Base-by-base conservation (phyloP, 257 asterid species). In the Scutellaria barbata region DNA sequence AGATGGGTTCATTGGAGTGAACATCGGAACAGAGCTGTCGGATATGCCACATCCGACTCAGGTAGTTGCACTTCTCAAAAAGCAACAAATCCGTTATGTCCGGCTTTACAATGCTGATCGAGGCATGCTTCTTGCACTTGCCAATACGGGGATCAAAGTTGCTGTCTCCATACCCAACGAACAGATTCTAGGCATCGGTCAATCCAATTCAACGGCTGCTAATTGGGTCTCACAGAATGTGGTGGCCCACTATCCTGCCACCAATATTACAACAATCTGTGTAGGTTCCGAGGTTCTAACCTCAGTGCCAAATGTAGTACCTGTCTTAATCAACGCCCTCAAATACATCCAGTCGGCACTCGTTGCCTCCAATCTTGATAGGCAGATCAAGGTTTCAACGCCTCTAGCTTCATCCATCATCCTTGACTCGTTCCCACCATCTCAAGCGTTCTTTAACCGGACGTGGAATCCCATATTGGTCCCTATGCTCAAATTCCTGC, bases 1-100 rank as follows among this genome's bases (percentile, higher is more conserved):
- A 90, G 97, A 83, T 60, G 86, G 84, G 8, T 88, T 85, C 50
- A 71, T 90, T 17, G 97, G 97, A 10, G 96, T 88, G 63, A 88
- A 90, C 81, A 88, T 90, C 12, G 96, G 96, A 16, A 86, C 96
- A 2, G 83, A 81, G 10, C 92, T 90, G 53, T 86, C 96, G 0
- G 96, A 90, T 75, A 86, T 87, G 92, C 97, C 96, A 54, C 94
- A 90, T 60, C 96, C 97, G 13, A 90, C 97, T 58, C 97, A 90
- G 65, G 96, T 90, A 14, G 97, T 83, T 10, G 90, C 90, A 33
- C 97, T 90, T 74, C 88, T 90, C 20, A 90, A 88, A 84, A 75
- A 84, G 50, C 97, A 90, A 79, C 86, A 86, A 77, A 86, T 90
- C 69, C 83, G 80, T 1, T 82, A 86, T 71, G 84, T 90, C 54